Evolutionary conservation across 2,329 filamentous ascomycete species (phyloP).

Genomic region (Hymenoscyphus albidus): DNA sequence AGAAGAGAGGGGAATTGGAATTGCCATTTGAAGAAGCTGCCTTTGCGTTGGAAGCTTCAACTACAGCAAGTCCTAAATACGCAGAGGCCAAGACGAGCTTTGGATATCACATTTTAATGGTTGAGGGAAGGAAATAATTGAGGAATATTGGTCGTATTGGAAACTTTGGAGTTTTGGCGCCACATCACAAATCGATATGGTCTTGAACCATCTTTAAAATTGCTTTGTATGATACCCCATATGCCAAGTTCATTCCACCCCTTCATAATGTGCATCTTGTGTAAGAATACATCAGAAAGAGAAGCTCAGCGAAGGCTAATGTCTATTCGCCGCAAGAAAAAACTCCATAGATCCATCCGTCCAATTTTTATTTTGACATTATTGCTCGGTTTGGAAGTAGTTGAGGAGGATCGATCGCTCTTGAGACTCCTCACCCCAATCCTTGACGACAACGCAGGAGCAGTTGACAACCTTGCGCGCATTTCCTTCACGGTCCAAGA

Average conservation of each 20-base stretch:
- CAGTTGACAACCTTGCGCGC: conserved; percentile 99
- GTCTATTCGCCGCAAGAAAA: conserved; percentile 29
- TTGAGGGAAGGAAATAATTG: conserved; percentile 40
- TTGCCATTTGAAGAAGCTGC: conserved; percentile 69
- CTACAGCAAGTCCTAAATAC: conserved; percentile 59
- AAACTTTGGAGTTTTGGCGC: conserved; percentile 5
- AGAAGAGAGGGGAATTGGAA: conserved; percentile 63
- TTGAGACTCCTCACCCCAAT: conserved; percentile 99
- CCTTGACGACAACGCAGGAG: conserved; percentile 99
- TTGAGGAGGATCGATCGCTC: conserved; percentile 98
- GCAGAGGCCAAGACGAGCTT: conserved; percentile 70
- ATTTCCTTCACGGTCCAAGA: conserved; percentile 98
- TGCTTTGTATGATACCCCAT: conserved; percentile 19
- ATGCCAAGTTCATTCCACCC: conserved; percentile 32
- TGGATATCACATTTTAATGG: conserved; percentile 80
- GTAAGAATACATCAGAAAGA: conserved; percentile 34
- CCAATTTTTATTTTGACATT: conserved; percentile 35
- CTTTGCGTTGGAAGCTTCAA: conserved; percentile 64
- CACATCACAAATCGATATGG: conserved; percentile 7
- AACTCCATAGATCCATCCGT: conserved; percentile 28
- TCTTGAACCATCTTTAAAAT: conserved; percentile 2
- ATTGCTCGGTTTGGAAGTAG: conserved; percentile 97
- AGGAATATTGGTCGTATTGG: conserved; percentile 2
- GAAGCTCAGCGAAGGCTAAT: conserved; percentile 28
- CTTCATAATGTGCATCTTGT: conserved; percentile 32